Percentiles rank a stretch among this genome's conserved stretches.
phyloP scores from a whole-genome alignment of 1,284 basidiomycete species.

The Cryptococcus sp. region DNA sequence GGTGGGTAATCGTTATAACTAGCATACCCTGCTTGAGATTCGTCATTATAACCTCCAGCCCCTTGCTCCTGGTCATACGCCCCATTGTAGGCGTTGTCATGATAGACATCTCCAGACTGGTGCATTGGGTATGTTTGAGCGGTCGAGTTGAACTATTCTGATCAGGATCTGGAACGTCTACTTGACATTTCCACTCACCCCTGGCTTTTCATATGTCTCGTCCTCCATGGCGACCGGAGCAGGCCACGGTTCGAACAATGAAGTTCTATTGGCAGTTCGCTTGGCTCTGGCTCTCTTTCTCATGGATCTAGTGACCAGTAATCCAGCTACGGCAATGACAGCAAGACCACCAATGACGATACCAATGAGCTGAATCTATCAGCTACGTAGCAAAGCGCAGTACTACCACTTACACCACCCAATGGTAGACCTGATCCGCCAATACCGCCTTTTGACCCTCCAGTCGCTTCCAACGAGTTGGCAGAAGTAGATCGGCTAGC shows the following conservation, averaged over 20 bases:
- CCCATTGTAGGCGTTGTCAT: conserved; percentile 4
- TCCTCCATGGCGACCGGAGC: conserved; percentile 29
- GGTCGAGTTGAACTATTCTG: conserved; percentile 24
- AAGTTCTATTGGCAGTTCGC: conserved; percentile 29
- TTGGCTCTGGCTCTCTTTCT: conserved; percentile 28
- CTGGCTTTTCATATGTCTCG: conserved; percentile 32
- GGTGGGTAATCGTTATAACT: conserved; percentile 10
- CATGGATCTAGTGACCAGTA: conserved; percentile 29
- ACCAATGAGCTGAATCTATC: conserved; percentile 34
- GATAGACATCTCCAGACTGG: conserved; percentile 7
- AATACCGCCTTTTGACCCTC: conserved; percentile 15
- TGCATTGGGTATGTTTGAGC: conserved; percentile 34
- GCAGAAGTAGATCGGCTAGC: neutral
- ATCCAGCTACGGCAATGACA: conserved; percentile 21
- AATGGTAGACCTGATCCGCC: conserved; percentile 22
- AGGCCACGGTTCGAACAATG: conserved; percentile 42
- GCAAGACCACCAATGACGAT: conserved; percentile 38
- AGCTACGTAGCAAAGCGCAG: neutral
- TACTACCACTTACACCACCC: conserved; percentile 26
- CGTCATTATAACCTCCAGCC: conserved; percentile 5
- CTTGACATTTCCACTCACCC: conserved; percentile 12
- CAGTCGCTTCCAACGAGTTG: neutral
- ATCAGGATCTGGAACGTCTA: neutral
- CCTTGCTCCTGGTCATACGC: neutral
- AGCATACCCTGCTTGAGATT: conserved; percentile 8